Evolutionary conservation across 805 yeast genomes (phyloP), one percentile per base, ranked within the genome.

Genomic region (Ogataea nitratoaversa): DNA sequence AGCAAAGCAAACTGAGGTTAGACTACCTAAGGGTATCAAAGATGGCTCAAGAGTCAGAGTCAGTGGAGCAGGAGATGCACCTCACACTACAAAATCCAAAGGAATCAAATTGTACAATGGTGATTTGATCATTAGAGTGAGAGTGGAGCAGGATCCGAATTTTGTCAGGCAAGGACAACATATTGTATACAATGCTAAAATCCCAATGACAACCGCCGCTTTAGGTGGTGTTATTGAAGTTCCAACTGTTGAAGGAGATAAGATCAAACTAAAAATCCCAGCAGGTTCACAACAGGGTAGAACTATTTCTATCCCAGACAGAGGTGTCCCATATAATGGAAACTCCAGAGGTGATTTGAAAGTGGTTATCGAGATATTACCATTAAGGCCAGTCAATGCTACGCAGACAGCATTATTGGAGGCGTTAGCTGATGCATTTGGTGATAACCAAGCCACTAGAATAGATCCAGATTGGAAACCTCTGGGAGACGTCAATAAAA

Each of bases 191-290:
- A 70, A 72, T 20, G 78, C 81, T 34, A 78, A 79, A 32, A 79
- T 93, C 38, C 84, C 93, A 35, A 84, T 88, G 79, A 93, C 99
- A 1, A 93, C 99, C 0, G 99, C 99, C 1, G 89, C 96, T 0
- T 70, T 93, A 33, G 99, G 99, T 45, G 99, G 99, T 29, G 79
- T 78, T 33, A 74, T 93, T 18, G 78, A 83, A 36, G 77, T 93
- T n/a, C 98, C 98, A 25, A 91, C 99, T 0, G 75, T 93, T 20
- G 66, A 63, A 31, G 97, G 95, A 4, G 75, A 75, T 30, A 73
- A 73, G 27, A 68, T 95, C 37, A 84, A 88, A 60, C 65, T 93
- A 41, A 86, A 79, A 62, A 82, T 93, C 11, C 81, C 95, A 37
- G 67, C 85, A 0, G 98, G 96, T 1, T 85, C 95, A 0, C 95